Conservation (phyloP, 257 asterid species). For the Nicotiana attenuata region DNA sequence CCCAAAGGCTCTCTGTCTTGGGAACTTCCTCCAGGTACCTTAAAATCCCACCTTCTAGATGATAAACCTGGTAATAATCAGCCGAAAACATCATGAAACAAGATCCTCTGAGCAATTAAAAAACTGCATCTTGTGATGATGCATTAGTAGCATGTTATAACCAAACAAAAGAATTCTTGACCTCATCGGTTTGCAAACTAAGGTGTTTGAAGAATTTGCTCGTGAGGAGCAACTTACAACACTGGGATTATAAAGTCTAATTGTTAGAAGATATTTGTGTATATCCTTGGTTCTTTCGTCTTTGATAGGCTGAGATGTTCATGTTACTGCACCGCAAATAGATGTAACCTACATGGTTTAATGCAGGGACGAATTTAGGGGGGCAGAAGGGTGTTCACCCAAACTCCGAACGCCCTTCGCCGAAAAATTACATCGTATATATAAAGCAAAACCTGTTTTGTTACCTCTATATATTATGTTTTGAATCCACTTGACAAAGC, state of each 20-base stretch:
- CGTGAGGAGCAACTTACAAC: background rate
- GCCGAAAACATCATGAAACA: background rate
- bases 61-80: slow-evolving; percentile 66
- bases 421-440: too few relatives aligned
- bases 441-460: too few relatives aligned
- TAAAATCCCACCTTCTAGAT: slow-evolving; percentile 89
- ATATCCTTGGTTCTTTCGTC: background rate
- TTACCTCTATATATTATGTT: too few relatives aligned
- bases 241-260: background rate
- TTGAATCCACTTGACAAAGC: too few relatives aligned
- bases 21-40: slow-evolving; percentile 95
- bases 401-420: too few relatives aligned
- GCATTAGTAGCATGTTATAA: background rate
- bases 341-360: background rate
- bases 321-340: background rate
- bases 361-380: too few relatives aligned
- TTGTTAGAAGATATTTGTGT: background rate
- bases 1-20: slow-evolving; percentile 75
- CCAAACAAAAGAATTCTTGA: background rate
- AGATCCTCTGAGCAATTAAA: background rate
- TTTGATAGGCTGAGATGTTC: background rate
- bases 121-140: background rate
- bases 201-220: background rate
- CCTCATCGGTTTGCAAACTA: background rate
- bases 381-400: too few relatives aligned